These are phyloP conservation scores for Amesomyces nigricolor DNA, from an alignment of 2,329 filamentous ascomycete species.

Conservation along the genomic window DNA sequence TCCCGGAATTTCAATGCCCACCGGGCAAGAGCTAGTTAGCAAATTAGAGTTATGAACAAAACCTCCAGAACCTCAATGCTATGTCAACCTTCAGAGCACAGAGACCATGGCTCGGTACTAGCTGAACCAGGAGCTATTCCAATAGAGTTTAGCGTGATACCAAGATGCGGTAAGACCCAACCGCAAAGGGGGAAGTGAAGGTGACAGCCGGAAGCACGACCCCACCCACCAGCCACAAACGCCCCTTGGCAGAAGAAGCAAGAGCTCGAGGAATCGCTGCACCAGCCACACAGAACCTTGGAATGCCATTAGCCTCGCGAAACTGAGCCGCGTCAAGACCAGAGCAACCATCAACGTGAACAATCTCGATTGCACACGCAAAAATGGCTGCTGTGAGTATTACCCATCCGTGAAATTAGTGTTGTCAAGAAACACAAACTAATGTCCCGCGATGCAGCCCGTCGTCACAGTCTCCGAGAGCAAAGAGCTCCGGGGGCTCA, in stretches of 20 bases:
- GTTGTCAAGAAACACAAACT: slow-evolving; percentile 1
- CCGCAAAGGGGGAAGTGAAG: too few relatives aligned
- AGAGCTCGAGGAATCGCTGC: not conserved
- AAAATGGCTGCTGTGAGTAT: slow-evolving; percentile 49
- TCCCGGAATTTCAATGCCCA: too few relatives aligned
- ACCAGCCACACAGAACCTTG: not conserved
- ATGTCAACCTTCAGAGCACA: too few relatives aligned
- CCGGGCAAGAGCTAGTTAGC: too few relatives aligned
- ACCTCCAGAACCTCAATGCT: too few relatives aligned
- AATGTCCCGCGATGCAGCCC: slow-evolving; percentile 36
- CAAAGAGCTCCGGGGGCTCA: slow-evolving; percentile 92
- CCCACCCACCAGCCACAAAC: not conserved
- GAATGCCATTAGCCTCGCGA: not conserved
- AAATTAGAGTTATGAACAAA: too few relatives aligned
- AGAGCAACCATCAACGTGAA: not conserved
- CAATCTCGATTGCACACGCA: slow-evolving; percentile 25
- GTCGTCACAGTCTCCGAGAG: slow-evolving; percentile 82
- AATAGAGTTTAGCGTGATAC: too few relatives aligned
- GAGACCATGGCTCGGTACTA: too few relatives aligned
- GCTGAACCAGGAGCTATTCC: too few relatives aligned
- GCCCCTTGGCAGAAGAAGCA: not conserved
- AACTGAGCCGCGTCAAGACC: slow-evolving; percentile 3
- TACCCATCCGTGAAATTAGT: not conserved
- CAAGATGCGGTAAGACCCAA: too few relatives aligned
- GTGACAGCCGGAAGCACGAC: too few relatives aligned